Base-by-base conservation (phyloP, 2,329 filamentous ascomycete genomes). In the Phoma sp. region DNA sequence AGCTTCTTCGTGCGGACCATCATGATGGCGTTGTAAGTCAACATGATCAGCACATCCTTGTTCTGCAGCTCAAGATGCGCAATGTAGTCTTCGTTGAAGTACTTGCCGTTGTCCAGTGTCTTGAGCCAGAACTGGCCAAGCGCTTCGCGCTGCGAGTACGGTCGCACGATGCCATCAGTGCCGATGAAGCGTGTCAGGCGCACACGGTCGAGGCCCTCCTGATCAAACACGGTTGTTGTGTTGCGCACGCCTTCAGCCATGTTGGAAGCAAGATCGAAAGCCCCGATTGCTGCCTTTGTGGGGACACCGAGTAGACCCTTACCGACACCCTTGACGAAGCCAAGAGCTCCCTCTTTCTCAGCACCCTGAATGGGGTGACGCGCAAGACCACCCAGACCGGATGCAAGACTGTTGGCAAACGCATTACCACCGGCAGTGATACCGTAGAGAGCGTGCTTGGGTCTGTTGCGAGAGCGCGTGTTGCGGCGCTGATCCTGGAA, bases 51-150 rank as follows among this genome's bases (percentile, higher is more conserved):
- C 85, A 98, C 91, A 71, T 96, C 93, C 73, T 95, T 91, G 57
- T 88, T 86, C 9, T 91, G 90, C 24, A 99, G 84, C 76, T 99
- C 93, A 4, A 99, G 82, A 72, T 99, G 96, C 4, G 93, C 96
- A 73, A 99, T 95, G 78, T 99, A 99, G 71, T 91, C 85, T 76
- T 99, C 95, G 77, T 96, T 89, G 83, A 99, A 99, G 81, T 93
- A 98, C 74, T 93, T 95, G 58, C 95, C 95, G 61, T 97, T 95
- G 77, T 99, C 95, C 9, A 96, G 87, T 55, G 96, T 96, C 82
- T 99, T 99, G 61, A 99, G 87, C 96, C 95, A 99, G 80, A 91
- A 97, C 74, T 99, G 95, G 0, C 95, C 95, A 3, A 99, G 86
- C 0, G 95, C 93, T 80, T 99, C 95, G 41, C 95, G 90, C 71